Base-by-base conservation (phyloP, 108 stramenopile species). In the Cyclostephanos invisitatus region DNA sequence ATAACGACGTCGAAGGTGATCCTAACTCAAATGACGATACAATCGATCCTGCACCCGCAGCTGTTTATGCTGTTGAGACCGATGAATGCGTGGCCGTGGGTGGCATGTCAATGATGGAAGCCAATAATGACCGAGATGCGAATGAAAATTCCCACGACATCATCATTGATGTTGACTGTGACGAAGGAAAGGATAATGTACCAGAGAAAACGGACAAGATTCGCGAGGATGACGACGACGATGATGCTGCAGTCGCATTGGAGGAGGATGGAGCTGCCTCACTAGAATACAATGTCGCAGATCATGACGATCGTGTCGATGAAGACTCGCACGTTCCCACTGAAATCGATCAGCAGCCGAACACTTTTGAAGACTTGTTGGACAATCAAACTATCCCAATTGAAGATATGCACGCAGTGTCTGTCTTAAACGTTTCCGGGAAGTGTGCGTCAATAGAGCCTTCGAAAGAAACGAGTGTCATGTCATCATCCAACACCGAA, bases 181-280 rank as follows among this genome's bases (percentile, higher is more conserved):
- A 68, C 5, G 35, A 24, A 68, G 53, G 11, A 27, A 55, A 2
- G 24, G 12, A 20, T 42, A 11, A 24, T n/a, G 65, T 27, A 0
- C 49, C 29, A 36, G 35, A 53, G 50, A 11, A 15, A 15, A 18
- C 28, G 24, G 46, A 47, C 24, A 24, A 15, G 44, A 11, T 47
- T 66, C 29, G 2, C n/a, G 40, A 35, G 7, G 50, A 50, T 35
- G 27, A 21, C 50, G 50, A 50, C 25, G 65, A 66, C 40, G 65
- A 66, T 7, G 29, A 48, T 53, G 50, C 65, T 36, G 29, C 65
- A 15, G 50, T 50, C 29, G 36, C 65, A 32, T 9, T 54, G 0
- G 53, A 12, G 22, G 53, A 54, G 25, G 53, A 18, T 25, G 53
- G 10, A 27, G 53, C 20, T 25, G 22, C 25, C 9, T 54, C 53